Evolutionary conservation across 371 early-diverging fungal species (phyloP).

Genomic region (Mucor piriformis): DNA sequence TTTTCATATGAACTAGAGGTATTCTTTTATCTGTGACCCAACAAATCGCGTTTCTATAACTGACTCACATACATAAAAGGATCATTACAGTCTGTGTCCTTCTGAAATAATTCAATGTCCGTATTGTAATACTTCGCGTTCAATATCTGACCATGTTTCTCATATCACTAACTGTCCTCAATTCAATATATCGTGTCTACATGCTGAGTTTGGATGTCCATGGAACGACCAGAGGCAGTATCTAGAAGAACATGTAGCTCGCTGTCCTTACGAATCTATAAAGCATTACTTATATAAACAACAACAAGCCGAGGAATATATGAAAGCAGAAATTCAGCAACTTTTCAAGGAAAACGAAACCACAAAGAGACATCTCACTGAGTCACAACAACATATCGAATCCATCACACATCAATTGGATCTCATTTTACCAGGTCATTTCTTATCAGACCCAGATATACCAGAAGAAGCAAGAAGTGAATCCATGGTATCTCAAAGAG

Average conservation of each 20-base stretch:
- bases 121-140: slow-evolving; percentile 56
- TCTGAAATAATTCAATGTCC: slow-evolving; percentile 61
- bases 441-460: slow-evolving; percentile 25
- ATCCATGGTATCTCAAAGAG: slow-evolving; percentile 46
- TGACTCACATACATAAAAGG: slow-evolving; percentile 32
- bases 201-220: slow-evolving; percentile 61
- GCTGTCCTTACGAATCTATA: slow-evolving; percentile 67
- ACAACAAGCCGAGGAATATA: slow-evolving; percentile 43
- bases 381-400: slow-evolving; percentile 46
- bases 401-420: slow-evolving; percentile 43
- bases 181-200: slow-evolving; percentile 51
- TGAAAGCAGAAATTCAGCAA: slow-evolving; percentile 51
- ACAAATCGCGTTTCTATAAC: not conserved
- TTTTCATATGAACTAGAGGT: slow-evolving; percentile 52
- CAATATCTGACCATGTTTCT: slow-evolving; percentile 51
- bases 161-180: slow-evolving; percentile 61
- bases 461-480: slow-evolving; percentile 33
- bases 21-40: not conserved
- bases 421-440: slow-evolving; percentile 46
- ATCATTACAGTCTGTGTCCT: slow-evolving; percentile 63
- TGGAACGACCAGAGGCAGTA: slow-evolving; percentile 62
- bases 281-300: slow-evolving; percentile 57
- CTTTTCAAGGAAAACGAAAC: slow-evolving; percentile 49
- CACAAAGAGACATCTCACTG: slow-evolving; percentile 47
- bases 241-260: slow-evolving; percentile 39